Evolutionary conservation across 2,329 filamentous ascomycete species (phyloP).

Genomic region (Macrophomina pseudophaseolina): DNA sequence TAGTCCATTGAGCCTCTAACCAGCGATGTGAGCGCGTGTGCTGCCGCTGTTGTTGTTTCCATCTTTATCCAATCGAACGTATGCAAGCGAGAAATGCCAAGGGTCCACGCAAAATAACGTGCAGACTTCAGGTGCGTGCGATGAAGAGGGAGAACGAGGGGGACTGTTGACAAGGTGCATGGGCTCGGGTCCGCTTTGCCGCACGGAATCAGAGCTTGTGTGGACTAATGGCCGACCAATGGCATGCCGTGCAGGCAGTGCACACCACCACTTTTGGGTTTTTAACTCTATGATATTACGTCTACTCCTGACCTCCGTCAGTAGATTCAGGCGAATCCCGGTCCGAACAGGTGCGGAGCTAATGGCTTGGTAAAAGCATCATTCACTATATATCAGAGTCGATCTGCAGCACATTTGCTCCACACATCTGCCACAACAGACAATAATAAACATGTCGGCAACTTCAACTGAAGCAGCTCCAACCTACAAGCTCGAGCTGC

Average conservation of each 20-base stretch:
- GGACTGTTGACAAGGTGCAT: neutral
- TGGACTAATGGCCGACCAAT: neutral
- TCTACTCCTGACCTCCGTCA: neutral
- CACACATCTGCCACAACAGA: neutral
- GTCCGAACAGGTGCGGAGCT: neutral
- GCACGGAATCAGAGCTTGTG: neutral
- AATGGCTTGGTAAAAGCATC: too few relatives aligned
- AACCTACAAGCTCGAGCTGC: neutral
- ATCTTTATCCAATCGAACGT: too few relatives aligned
- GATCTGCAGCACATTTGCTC: too few relatives aligned
- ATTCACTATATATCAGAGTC: neutral
- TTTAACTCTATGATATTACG: neutral
- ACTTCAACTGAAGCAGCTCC: neutral
- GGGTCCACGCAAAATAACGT: too few relatives aligned
- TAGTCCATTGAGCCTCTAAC: too few relatives aligned
- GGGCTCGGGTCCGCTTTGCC: neutral
- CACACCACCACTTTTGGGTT: slow-evolving; percentile 1
- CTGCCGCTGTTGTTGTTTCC: too few relatives aligned
- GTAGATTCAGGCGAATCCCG: neutral
- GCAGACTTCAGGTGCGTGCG: neutral
- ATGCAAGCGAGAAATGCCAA: too few relatives aligned
- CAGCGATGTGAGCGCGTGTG: too few relatives aligned
- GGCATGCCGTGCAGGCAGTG: neutral
- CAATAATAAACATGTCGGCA: neutral
- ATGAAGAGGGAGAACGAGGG: neutral